Conservation (phyloP, 257 asterid species). For the Rubia yunnanensis region DNA sequence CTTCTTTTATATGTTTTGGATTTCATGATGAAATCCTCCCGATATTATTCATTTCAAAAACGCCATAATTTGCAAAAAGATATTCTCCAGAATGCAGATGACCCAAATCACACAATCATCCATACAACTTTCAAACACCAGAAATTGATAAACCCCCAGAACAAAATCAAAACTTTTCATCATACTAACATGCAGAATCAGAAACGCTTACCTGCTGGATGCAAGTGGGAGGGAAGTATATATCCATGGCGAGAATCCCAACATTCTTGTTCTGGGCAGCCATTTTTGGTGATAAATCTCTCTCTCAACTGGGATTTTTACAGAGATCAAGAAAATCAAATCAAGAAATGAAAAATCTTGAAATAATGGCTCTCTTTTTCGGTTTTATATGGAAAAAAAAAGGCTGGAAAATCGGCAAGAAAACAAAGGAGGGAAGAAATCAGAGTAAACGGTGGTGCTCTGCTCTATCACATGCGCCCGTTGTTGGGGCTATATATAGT, state of each 20-base stretch:
- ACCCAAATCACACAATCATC: not conserved
- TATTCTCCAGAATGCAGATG: not conserved
- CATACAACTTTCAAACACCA: not conserved
- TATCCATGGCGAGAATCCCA: conserved; percentile 93
- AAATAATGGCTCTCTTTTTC: not conserved
- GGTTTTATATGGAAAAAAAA: not conserved
- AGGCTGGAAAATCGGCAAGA: conserved; percentile 13
- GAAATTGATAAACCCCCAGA: not conserved
- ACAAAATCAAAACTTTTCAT: not conserved
- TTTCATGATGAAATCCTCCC: no score
- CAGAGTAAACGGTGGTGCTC: not conserved
- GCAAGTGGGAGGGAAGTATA: conserved; percentile 94
- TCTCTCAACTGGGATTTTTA: not conserved
- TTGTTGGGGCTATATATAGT: conserved; percentile 18
- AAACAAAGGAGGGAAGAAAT: conserved; percentile 8
- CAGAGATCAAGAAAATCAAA: conserved; percentile 5
- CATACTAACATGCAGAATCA: not conserved
- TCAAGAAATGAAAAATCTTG: not conserved
- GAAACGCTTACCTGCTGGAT: conserved; percentile 66
- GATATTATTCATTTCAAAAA: not conserved
- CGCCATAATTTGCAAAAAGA: not conserved
- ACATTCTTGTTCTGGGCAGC: conserved; percentile 55
- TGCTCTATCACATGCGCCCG: conserved; percentile 9
- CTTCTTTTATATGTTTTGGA: no score
- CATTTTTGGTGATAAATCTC: conserved; percentile 16